phyloP scores from a whole-genome alignment of 1,284 basidiomycete species.

The Sporisorium graminicola region DNA sequence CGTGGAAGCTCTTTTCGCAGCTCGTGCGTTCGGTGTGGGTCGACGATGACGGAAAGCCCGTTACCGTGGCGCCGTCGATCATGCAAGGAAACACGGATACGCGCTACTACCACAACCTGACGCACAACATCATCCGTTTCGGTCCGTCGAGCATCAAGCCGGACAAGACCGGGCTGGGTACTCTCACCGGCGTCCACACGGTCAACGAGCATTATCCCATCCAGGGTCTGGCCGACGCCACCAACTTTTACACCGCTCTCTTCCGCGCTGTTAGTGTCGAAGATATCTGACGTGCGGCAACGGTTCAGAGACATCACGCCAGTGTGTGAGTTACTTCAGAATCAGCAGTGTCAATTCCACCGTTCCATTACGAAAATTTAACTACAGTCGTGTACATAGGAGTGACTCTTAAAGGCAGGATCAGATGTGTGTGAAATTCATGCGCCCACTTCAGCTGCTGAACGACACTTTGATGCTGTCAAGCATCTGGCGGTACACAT shows the following conservation, averaged over 20 bases:
- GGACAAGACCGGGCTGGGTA: slow-evolving; percentile 69
- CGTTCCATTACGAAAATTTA: not conserved
- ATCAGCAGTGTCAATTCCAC: slow-evolving; percentile 6
- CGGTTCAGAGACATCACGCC: not conserved
- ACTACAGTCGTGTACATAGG: not conserved
- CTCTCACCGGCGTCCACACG: slow-evolving; percentile 75
- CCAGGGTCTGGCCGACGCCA: slow-evolving; percentile 71
- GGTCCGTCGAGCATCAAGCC: slow-evolving; percentile 59
- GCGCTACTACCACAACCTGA: slow-evolving; percentile 73
- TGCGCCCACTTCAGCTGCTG: slow-evolving; percentile 4
- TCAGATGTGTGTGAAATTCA: not conserved
- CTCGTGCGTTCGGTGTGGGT: slow-evolving; percentile 72
- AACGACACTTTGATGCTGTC: slow-evolving; percentile 25
- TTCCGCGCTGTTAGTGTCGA: slow-evolving; percentile 71
- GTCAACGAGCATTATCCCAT: slow-evolving; percentile 75
- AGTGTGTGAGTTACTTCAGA: not conserved
- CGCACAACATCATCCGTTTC: slow-evolving; percentile 75
- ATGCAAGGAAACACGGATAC: slow-evolving; percentile 73
- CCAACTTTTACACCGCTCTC: slow-evolving; percentile 73
- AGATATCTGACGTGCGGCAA: slow-evolving; percentile 28
- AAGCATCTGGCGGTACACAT: slow-evolving; percentile 30
- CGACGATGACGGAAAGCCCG: slow-evolving; percentile 70
- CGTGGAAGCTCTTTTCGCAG: slow-evolving; percentile 73
- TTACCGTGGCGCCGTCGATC: slow-evolving; percentile 74
- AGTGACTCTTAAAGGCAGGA: not conserved